Percentiles rank a stretch among this genome's conserved stretches.
phyloP scores from a whole-genome alignment of 2,329 filamentous ascomycete species.

The Dothideomycetes sp. region DNA sequence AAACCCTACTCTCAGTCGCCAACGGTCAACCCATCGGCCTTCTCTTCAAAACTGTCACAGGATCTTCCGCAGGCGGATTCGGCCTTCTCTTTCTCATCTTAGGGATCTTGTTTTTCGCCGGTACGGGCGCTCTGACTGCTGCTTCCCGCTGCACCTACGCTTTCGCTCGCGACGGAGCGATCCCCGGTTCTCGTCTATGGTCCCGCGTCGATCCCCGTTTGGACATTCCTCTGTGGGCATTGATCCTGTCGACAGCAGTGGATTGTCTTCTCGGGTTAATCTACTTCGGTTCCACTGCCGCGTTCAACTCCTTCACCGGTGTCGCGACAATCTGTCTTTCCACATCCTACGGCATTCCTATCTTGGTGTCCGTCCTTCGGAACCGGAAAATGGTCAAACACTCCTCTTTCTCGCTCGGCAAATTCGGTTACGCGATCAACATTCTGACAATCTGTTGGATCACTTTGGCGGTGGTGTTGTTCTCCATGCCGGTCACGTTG shows the following conservation, averaged over 20 bases:
- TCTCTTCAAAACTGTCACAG: conserved; percentile 67
- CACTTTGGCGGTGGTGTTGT: conserved; percentile 57
- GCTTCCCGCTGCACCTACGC: conserved; percentile 63
- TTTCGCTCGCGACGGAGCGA: conserved; percentile 63
- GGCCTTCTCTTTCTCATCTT: conserved; percentile 51
- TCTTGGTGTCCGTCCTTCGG: conserved; percentile 60
- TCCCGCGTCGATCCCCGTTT: conserved; percentile 41
- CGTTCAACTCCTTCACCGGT: conserved; percentile 72
- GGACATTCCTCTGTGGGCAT: conserved; percentile 61
- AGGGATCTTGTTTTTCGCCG: conserved; percentile 68
- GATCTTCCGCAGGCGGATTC: conserved; percentile 58
- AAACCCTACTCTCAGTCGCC: conserved; percentile 53
- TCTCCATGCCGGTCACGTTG: conserved; percentile 57
- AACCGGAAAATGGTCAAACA: conserved; percentile 56
- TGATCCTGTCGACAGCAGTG: conserved; percentile 58
- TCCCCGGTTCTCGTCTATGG: conserved; percentile 43
- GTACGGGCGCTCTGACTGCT: conserved; percentile 64
- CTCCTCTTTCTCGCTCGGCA: conserved; percentile 60
- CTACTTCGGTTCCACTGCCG: conserved; percentile 68
- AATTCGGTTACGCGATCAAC: conserved; percentile 61
- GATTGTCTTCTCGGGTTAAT: conserved; percentile 66
- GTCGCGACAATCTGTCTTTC: conserved; percentile 72
- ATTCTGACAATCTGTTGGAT: conserved; percentile 62
- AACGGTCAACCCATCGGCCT: conserved; percentile 68
- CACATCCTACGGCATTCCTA: conserved; percentile 66